Evolutionary conservation across 345 rosid genomes (phyloP).

Genomic region (Ceriops zippeliana): DNA sequence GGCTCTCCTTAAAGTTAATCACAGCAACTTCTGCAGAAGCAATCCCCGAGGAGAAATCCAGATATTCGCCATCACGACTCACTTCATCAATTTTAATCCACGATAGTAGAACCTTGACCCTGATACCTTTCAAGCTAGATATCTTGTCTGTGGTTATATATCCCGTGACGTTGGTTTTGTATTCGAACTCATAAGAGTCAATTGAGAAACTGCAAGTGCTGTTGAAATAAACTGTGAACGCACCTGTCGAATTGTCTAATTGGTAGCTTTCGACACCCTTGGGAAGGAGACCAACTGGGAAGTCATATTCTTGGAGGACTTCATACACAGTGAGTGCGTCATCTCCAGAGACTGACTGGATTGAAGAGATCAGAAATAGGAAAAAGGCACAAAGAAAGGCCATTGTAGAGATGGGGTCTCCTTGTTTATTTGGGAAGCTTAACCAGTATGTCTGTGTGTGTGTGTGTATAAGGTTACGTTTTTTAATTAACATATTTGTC

Average conservation of each 20-base stretch:
- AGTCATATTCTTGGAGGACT: slow-evolving; percentile 30
- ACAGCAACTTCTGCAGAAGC: slow-evolving; percentile 41
- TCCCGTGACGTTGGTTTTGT: slow-evolving; percentile 41
- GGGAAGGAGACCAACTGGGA: slow-evolving; percentile 43
- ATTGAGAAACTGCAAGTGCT: slow-evolving; percentile 37
- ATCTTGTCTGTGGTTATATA: slow-evolving; percentile 34
- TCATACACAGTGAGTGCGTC: slow-evolving; percentile 27
- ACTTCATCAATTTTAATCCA: slow-evolving; percentile 49
- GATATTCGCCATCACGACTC: slow-evolving; percentile 33
- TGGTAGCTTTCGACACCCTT: slow-evolving; percentile 23
- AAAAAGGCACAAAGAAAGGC: not conserved
- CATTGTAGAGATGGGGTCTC: not conserved
- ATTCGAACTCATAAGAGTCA: slow-evolving; percentile 44
- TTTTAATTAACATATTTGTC: not conserved
- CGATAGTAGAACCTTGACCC: slow-evolving; percentile 38
- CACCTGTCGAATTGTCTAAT: slow-evolving; percentile 23
- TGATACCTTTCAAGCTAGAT: slow-evolving; percentile 35
- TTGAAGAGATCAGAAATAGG: slow-evolving; percentile 6
- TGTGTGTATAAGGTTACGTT: not conserved
- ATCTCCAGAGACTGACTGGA: not conserved
- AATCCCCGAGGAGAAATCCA: slow-evolving; percentile 46
- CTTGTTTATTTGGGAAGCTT: not conserved
- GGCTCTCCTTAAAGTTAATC: slow-evolving; percentile 33
- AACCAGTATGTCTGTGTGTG: not conserved
- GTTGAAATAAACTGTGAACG: slow-evolving; percentile 38